Evolutionary conservation across 2,329 filamentous ascomycete species (phyloP), one percentile per base, ranked within the genome.

Genomic region (Blastomyces gilchristii): DNA sequence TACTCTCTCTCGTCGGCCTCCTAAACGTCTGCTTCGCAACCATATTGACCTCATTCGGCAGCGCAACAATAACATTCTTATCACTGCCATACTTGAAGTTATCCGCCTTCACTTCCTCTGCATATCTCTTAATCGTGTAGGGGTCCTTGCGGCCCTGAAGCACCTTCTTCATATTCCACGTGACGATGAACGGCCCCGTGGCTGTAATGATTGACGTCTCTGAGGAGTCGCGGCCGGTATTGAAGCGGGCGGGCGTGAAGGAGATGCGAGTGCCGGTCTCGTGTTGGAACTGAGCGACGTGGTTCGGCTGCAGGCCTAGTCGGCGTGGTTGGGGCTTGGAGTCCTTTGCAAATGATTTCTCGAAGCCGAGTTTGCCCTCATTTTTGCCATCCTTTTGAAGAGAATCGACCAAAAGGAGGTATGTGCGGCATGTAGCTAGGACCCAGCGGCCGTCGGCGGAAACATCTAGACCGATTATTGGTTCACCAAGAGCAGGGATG

Each of bases 1-100:
- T 97, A 75, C 91, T 97, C 80, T 99, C 91, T 47, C 94, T 82
- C 0, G 94, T 97, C 1, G 93, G 91, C 71, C 87, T 87, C 81
- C 90, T 90, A 72, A 99, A 83, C 63, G 86, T 87, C 69, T 88
- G 84, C 76, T 93, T 92, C 56, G 87, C 88, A 14, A 99, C 90
- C 92, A 97, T 97, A 76, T 97, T 95, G 68, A 99, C 94, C 75
- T 97, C 92, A 73, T 99, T 96, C 1, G 94, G 92, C 67, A 99
- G 80, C 0, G 94, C 94, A 45, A 99, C 93, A 71, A 99, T 96
- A 70, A 99, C 91, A 71, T 97, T 97, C 84, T 96, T 96, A 76
- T 99, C 94, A 5, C 88, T 92, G 57, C 93, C 93, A 71, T 91
- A 99, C 71, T 94, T 91, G 85, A 99, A 99, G 75, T 99, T 96